Evolutionary conservation across 192 early-diverging fungal species (phyloP), one percentile per base, ranked within the genome.

Genomic region (Umbelopsis ramanniana): DNA sequence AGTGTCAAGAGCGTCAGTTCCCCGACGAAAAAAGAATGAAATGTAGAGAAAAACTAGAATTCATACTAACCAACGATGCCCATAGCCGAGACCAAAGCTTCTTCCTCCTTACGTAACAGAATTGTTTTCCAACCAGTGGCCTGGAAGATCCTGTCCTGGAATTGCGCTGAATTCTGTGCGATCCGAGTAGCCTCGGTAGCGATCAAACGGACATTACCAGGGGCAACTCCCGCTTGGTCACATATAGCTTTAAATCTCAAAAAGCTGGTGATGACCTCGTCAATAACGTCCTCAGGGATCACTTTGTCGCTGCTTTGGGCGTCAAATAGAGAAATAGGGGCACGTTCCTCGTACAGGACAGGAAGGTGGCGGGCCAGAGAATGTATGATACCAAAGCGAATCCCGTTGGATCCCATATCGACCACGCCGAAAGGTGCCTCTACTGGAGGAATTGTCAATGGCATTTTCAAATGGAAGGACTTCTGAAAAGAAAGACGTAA

Each of bases 351-450:
- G 38, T 82, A 88, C 2, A 83, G 35, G 17, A 86, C 85, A 10
- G 84, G 85, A 2, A 88, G 69, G 46, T 86, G 82, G 10, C 87
- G 74, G 38, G 73, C 68, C 1, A 86, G 57, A 1, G 80, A 78
- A 12, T 72, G 76, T n/a, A 86, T 76, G 46, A 88, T 84, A 10
- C 83, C 83, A 35, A 88, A 88, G 35, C 87, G 78, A 24, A 88
- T 86, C 37, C 87, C 87, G 71, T 88, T 88, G 52, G 83, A 85
- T 35, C 87, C 87, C 81, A 88, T 88, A 53, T 88, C 87, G 8
- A 88, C 72, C 10, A 88, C 81, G 11, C 80, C 87, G 2, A 85
- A 69, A 12, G 84, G 79, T 45, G 63, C 72, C 26, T 63, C 40
- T 8, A 70, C 57, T 23, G 70, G 57, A 63, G 57, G 57, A 37